Evolutionary conservation across 331 rosid genomes (phyloP), one percentile per base, ranked within the genome.

Genomic region (Rosa hybrid): DNA sequence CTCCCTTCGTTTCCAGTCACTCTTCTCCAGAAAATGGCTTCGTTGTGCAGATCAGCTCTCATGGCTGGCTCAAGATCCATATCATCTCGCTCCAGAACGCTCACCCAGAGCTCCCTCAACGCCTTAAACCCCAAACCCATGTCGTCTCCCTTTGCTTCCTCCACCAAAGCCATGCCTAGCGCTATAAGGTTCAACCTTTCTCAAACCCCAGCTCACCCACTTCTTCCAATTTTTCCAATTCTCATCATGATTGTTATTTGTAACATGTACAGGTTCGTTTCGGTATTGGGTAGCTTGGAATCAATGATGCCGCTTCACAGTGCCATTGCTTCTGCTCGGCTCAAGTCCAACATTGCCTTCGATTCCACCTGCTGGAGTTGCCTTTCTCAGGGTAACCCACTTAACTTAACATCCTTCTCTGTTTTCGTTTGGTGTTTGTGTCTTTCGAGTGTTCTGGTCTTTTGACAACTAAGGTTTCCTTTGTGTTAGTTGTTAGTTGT

Each of bases 281-380:
- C 94, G 51, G 88, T 79, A 25, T 79, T 90, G 82, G 97, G 91
- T 84, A 84, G 88, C 73, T 79, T 85, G 81, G 97, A 91, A 38
- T 91, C 99, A 13, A 78, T 89, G 92, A 86, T 89, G 92, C 99
- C 99, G 12, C 97, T 96, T 71, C 99, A 96, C 67, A 93, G 89
- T 38, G 94, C 94, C 48, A 86, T 93, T 54, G 99, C 99, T 51
- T 83, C 90, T 48, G 98, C 99, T 76, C 88, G 99, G 69, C 93
- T 96, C 77, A 92, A 86, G 53, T 93, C 99, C 72, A 91, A 82
- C 76, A 90, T 93, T 45, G 97, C 98, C 16, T 75, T 88, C 9
- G 91, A 90, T 80, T 86, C 97, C 46, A 76, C 87, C 64, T 88
- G 88, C 91, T 90, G 99, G 97, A 91, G 98, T 85, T 84, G 59